Evolutionary conservation across 805 yeast species (phyloP).

Genomic region (Nematodospora valgi): DNA sequence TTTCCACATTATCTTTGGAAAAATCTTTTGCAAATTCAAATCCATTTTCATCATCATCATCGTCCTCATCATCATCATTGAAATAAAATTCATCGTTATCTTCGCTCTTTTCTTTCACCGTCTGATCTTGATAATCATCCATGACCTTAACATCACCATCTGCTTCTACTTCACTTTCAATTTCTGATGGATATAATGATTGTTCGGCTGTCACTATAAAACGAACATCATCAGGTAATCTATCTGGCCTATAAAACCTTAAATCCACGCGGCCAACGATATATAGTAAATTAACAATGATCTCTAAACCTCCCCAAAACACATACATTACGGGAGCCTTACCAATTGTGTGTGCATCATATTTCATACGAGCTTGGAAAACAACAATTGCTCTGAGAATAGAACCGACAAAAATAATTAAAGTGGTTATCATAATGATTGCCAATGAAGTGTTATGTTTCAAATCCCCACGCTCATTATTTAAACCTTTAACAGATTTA

Average conservation of each 20-base stretch:
- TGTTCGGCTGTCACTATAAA: constrained; percentile 34
- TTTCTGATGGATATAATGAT: constrained; percentile 11
- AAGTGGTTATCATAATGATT: constrained; percentile 44
- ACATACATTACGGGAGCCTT: constrained; percentile 54
- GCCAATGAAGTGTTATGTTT: constrained; percentile 49
- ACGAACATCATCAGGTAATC: constrained; percentile 31
- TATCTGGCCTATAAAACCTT: constrained; percentile 74
- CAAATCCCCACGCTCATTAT: constrained; percentile 33
- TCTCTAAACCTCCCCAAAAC: constrained; percentile 64
- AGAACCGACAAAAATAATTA: constrained; percentile 47
- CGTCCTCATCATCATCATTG: constrained; percentile 10
- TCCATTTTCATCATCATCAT: constrained; percentile 13
- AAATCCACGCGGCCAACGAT: constrained; percentile 62
- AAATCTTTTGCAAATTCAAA: constrained; percentile 12
- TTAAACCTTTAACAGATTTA: constrained; percentile 29
- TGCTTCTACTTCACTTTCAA: constrained; percentile 2
- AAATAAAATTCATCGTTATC: constrained; percentile 3
- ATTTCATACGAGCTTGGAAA: constrained; percentile 16
- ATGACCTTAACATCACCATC: background rate
- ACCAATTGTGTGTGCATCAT: constrained; percentile 12
- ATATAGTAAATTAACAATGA: constrained; percentile 49
- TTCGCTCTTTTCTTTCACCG: constrained; percentile 1
- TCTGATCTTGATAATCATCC: background rate
- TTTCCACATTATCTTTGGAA: background rate
- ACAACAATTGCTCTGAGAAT: constrained; percentile 33